Percentiles rank a stretch among this genome's conserved stretches.
These are phyloP conservation scores for Smithsoniella earleae DNA, from an alignment of 163 green algal genomes.

Conservation along the genomic window DNA sequence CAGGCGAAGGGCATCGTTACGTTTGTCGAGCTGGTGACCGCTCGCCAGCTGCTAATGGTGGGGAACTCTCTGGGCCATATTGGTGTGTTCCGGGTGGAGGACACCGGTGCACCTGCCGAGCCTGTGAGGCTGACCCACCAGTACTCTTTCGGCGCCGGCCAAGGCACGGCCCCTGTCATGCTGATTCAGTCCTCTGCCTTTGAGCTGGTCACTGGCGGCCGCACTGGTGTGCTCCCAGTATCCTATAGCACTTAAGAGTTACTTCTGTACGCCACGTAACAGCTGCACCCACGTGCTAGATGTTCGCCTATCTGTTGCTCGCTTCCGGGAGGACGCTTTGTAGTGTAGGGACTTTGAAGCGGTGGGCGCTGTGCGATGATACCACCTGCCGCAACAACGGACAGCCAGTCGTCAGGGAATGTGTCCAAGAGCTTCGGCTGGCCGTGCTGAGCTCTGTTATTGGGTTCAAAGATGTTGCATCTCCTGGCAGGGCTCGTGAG, in stretches of 20 bases:
- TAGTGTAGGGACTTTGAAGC: neutral
- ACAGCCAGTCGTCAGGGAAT: neutral
- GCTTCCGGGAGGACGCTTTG: no score
- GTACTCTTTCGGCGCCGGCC: neutral
- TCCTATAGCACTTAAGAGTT: neutral
- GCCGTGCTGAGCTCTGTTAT: neutral
- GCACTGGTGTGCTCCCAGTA: neutral
- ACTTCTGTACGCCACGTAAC: neutral
- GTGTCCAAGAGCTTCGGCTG: neutral
- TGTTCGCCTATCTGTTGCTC: no score
- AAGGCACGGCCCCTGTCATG: neutral
- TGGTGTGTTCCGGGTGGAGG: neutral
- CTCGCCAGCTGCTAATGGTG: neutral
- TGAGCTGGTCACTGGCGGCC: slow-evolving; percentile 5
- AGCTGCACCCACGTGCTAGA: neutral
- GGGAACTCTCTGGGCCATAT: neutral
- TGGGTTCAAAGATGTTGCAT: neutral
- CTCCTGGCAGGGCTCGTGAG: neutral
- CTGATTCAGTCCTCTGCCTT: neutral
- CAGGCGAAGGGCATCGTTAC: neutral
- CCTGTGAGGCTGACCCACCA: no score
- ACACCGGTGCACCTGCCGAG: neutral
- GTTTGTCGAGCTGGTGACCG: neutral
- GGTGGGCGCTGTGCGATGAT: neutral
- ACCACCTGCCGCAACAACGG: neutral